Percentiles rank a stretch among this genome's conserved stretches.
These are phyloP conservation scores for Suillus spraguei DNA, from an alignment of 768 basidiomycete species.

Conservation along the genomic window DNA sequence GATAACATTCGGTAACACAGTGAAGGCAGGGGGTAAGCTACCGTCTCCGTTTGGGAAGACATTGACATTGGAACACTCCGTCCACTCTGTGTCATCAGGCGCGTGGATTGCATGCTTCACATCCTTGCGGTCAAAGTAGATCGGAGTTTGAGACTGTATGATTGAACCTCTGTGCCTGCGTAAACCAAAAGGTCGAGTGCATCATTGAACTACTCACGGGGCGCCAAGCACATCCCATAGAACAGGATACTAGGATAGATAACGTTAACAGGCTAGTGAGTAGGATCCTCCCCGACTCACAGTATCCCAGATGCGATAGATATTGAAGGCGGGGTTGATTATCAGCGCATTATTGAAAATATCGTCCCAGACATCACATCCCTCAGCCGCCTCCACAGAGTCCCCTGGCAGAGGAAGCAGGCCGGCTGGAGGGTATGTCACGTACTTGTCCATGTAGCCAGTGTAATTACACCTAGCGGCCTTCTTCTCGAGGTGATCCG, in stretches of 20 bases:
- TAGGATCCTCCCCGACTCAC: slow-evolving; percentile 26
- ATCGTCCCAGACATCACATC: slow-evolving; percentile 69
- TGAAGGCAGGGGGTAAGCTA: slow-evolving; percentile 63
- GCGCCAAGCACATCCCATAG: slow-evolving; percentile 85
- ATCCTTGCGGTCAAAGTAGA: slow-evolving; percentile 72
- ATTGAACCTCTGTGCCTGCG: slow-evolving; percentile 51
- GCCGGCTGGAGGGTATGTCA: slow-evolving; percentile 70
- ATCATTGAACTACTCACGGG: slow-evolving; percentile 47
- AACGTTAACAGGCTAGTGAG: slow-evolving; percentile 5
- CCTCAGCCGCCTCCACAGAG: slow-evolving; percentile 45
- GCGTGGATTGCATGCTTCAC: slow-evolving; percentile 73
- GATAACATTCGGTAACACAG: slow-evolving; percentile 72
- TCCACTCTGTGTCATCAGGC: slow-evolving; percentile 60
- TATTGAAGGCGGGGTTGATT: slow-evolving; percentile 76
- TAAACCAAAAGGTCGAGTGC: not conserved
- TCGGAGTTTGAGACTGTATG: slow-evolving; percentile 53
- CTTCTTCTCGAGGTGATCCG: slow-evolving; percentile 55
- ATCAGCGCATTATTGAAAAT: slow-evolving; percentile 63
- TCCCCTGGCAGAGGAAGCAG: slow-evolving; percentile 67
- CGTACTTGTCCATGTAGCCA: slow-evolving; percentile 60
- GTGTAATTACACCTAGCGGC: slow-evolving; percentile 63
- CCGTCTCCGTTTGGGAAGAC: slow-evolving; percentile 66
- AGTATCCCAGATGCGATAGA: slow-evolving; percentile 78
- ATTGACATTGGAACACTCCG: slow-evolving; percentile 57
- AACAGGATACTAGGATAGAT: slow-evolving; percentile 48